These are phyloP conservation scores for Lumnitzera racemosa DNA, from an alignment of 345 rosid species.

Conservation along the genomic window DNA sequence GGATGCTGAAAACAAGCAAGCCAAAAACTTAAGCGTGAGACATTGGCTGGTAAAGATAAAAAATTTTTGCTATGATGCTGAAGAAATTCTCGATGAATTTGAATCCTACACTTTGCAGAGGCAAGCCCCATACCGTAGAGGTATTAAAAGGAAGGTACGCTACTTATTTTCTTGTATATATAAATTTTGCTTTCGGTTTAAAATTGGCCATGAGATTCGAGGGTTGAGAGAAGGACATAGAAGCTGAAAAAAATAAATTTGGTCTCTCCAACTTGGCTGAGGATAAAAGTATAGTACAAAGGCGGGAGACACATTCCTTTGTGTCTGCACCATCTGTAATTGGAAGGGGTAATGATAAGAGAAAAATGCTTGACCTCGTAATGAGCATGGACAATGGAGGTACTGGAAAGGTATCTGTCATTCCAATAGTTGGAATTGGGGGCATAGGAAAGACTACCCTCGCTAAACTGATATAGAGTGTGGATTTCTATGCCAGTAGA, in stretches of 20 bases:
- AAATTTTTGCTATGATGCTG: not conserved
- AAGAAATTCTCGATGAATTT: conserved; percentile 3
- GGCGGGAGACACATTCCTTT: not conserved
- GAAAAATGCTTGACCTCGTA: not conserved
- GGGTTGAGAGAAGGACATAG: not conserved
- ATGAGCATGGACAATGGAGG: not conserved
- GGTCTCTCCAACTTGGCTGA: not conserved
- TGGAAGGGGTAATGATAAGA: conserved; percentile 6
- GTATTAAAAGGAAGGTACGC: not conserved
- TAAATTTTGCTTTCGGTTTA: not conserved
- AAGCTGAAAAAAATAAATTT: not conserved
- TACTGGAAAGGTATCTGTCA: not conserved
- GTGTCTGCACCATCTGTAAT: not conserved
- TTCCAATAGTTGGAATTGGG: conserved; percentile 14
- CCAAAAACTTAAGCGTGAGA: not conserved
- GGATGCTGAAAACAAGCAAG: conserved; percentile 4
- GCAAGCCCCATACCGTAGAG: not conserved
- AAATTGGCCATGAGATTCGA: conserved; percentile 1
- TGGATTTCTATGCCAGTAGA: conserved; percentile 4
- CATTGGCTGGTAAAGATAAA: conserved; percentile 1
- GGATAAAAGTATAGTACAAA: not conserved
- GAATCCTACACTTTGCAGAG: not conserved
- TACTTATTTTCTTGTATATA: conserved; percentile 4
- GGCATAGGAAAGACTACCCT: conserved; percentile 14
- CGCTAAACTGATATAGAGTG: not conserved